A percentile compares a stretch with the other conserved stretches of the same genome.
Evolutionary conservation across 2,329 filamentous ascomycete genomes (phyloP).

Genomic region (Trichoderma hamatum): DNA sequence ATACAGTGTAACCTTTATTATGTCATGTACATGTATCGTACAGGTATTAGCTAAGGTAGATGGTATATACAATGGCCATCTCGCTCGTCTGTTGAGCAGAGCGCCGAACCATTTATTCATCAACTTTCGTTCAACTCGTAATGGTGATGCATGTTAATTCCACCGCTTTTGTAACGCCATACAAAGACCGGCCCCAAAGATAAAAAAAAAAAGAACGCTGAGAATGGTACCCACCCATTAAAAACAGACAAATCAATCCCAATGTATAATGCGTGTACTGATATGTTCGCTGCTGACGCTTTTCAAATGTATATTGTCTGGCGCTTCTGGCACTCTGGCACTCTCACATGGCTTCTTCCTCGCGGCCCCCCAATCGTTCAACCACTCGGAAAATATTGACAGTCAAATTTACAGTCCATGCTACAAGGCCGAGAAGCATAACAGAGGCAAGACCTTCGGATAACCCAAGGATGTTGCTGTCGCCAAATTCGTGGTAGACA

Average conservation of each 20-base stretch:
- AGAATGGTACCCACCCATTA: not conserved
- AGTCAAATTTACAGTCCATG: slow-evolving; percentile 89
- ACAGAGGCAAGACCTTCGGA: slow-evolving; percentile 74
- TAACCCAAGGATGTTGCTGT: slow-evolving; percentile 53
- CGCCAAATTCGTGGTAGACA: slow-evolving; percentile 55
- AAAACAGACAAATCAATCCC: not conserved
- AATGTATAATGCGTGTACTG: not conserved
- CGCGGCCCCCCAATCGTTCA: slow-evolving; percentile 60
- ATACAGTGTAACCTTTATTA: not conserved
- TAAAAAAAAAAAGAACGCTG: not conserved
- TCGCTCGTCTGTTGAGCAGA: not conserved
- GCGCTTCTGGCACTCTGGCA: not conserved
- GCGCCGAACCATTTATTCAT: slow-evolving; percentile 1
- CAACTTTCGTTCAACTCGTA: slow-evolving; percentile 2
- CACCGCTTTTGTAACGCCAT: not conserved
- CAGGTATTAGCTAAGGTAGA: not conserved
- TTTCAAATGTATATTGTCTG: not conserved
- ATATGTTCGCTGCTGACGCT: not conserved
- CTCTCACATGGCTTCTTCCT: slow-evolving; percentile 43
- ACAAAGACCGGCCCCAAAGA: not conserved
- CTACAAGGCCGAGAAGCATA: slow-evolving; percentile 76
- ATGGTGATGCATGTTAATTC: not conserved
- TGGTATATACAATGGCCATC: not conserved
- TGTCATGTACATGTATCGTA: not conserved
- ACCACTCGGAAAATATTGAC: slow-evolving; percentile 78